Percentiles rank a stretch among this genome's conserved stretches.
Conservation (phyloP, 2,329 filamentous ascomycete genomes). For the Xylaria sp. region DNA sequence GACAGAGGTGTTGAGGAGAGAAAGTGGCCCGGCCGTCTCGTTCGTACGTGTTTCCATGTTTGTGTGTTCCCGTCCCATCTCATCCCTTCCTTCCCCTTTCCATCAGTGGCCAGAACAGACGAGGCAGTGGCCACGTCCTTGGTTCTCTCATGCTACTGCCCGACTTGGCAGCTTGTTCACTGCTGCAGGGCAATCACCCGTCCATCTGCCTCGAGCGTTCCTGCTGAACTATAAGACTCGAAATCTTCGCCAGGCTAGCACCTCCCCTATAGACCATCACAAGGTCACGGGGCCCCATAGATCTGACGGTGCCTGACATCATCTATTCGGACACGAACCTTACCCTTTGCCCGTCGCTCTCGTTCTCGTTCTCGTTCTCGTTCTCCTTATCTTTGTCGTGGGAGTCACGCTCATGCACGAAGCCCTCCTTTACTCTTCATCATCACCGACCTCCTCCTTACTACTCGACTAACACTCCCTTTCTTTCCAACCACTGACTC, state of each 20-base stretch:
- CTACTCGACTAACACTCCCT: not conserved
- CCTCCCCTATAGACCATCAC: not conserved
- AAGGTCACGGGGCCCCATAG: too few relatives aligned
- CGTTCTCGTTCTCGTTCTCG: not conserved
- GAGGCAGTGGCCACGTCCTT: not conserved
- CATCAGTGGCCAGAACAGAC: not conserved
- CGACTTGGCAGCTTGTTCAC: not conserved
- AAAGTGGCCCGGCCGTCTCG: too few relatives aligned
- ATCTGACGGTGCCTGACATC: not conserved
- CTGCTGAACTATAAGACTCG: constrained; percentile 4
- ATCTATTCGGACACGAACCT: not conserved
- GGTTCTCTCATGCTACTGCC: not conserved
- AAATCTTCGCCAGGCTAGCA: not conserved
- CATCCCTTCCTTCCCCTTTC: not conserved
- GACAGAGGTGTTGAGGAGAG: too few relatives aligned
- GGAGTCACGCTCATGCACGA: constrained; percentile 1
- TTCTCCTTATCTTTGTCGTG: not conserved
- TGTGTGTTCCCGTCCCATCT: not conserved
- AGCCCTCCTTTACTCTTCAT: not conserved
- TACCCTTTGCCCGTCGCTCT: not conserved
- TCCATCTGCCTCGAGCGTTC: not conserved
- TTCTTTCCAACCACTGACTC: not conserved
- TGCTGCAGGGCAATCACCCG: not conserved
- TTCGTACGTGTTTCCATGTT: not conserved
- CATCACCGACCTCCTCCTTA: not conserved